Evolutionary conservation across 2,329 filamentous ascomycete species (phyloP).

Genomic region (Fulvia fulva): DNA sequence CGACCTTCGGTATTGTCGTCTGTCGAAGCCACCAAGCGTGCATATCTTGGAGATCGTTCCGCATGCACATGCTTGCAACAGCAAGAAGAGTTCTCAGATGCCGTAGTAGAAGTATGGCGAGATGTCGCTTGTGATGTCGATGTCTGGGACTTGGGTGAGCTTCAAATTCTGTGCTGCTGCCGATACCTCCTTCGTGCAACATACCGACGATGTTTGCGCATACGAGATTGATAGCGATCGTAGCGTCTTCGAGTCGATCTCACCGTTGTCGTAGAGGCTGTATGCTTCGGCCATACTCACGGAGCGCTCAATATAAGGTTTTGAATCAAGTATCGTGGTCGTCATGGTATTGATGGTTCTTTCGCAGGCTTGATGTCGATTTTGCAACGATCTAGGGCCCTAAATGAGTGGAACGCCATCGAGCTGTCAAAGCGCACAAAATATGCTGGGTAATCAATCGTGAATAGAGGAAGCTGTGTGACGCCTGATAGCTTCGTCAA

Average conservation of each 20-base stretch:
- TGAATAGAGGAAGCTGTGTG: background rate
- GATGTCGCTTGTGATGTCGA: too few relatives aligned
- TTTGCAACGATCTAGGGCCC: too few relatives aligned
- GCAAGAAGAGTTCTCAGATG: too few relatives aligned
- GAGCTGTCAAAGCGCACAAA: background rate
- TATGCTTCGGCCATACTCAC: background rate
- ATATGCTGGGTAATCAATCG: background rate
- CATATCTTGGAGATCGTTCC: too few relatives aligned
- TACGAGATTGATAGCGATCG: background rate
- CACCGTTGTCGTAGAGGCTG: background rate
- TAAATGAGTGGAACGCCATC: background rate
- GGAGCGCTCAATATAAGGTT: background rate
- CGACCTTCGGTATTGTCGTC: too few relatives aligned
- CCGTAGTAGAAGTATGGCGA: too few relatives aligned
- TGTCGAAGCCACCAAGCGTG: too few relatives aligned
- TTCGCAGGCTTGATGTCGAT: background rate
- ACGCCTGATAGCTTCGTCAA: background rate
- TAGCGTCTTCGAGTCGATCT: background rate
- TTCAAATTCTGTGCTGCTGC: too few relatives aligned
- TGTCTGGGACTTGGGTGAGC: too few relatives aligned
- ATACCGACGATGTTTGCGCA: background rate
- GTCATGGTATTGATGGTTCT: background rate
- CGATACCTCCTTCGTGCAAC: background rate
- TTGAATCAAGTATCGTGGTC: background rate
- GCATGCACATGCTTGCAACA: too few relatives aligned